Conservation (phyloP, 805 yeast species). For the Wickerhamomyces bovis region DNA sequence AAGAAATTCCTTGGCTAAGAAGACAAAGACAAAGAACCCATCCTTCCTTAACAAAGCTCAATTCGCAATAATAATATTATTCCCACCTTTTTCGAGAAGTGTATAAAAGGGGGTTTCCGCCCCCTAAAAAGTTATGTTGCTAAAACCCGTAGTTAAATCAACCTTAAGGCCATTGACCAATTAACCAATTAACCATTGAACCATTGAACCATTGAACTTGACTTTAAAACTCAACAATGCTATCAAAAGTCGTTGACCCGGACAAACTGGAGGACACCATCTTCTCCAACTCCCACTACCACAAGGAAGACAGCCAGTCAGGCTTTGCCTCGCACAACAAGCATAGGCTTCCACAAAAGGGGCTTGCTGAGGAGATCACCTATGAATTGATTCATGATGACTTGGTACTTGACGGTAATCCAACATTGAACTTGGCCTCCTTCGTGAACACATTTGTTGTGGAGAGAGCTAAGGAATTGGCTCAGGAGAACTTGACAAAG, state of each 20-base stretch:
- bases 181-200: no score
- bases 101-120: neutral
- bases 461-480: constrained; percentile 46
- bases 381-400: constrained; percentile 66
- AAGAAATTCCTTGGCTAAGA: no score
- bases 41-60: no score
- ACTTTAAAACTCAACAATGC: constrained; percentile 9
- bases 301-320: constrained; percentile 6
- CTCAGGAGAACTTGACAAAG: constrained; percentile 69
- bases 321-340: constrained; percentile 30
- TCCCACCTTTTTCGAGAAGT: no score
- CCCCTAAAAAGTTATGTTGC: neutral
- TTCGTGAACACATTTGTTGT: constrained; percentile 76
- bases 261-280: constrained; percentile 27
- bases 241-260: constrained; percentile 24
- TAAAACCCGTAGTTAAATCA: no score
- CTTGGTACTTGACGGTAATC: constrained; percentile 75
- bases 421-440: constrained; percentile 79
- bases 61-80: no score
- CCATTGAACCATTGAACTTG: neutral
- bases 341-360: constrained; percentile 53
- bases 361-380: constrained; percentile 46
- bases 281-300: constrained; percentile 22
- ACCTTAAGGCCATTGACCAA: no score
- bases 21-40: no score